Percentiles rank a stretch among this genome's conserved stretches.
These are phyloP conservation scores for Diospyros lotus DNA, from an alignment of 148 eudicot genomes.

Conservation along the genomic window DNA sequence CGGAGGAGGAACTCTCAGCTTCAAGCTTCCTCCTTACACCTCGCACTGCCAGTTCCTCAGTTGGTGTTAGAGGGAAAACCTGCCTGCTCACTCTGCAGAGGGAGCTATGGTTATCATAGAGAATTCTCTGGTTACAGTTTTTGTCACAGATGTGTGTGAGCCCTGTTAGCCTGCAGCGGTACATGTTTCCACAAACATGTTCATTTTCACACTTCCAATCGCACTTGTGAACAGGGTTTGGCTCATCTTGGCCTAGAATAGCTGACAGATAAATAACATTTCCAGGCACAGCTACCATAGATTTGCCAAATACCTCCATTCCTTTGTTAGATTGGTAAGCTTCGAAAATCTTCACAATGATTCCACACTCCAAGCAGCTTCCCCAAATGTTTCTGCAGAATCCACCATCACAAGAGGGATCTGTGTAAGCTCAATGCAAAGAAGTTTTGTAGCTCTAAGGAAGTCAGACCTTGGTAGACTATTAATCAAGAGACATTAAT, in stretches of 20 bases:
- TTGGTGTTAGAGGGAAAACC: slow-evolving; percentile 68
- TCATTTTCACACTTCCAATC: slow-evolving; percentile 92
- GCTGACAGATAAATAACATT: slow-evolving; percentile 84
- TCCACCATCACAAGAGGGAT: slow-evolving; percentile 43
- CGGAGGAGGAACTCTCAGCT: slow-evolving; percentile 48
- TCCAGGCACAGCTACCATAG: slow-evolving; percentile 57
- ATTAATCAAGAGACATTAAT: background rate
- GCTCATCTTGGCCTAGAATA: slow-evolving; percentile 82
- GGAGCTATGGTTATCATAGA: slow-evolving; percentile 82
- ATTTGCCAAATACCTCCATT: slow-evolving; percentile 74
- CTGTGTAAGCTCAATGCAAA: slow-evolving; percentile 22
- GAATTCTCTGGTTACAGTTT: slow-evolving; percentile 94
- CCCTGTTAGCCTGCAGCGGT: slow-evolving; percentile 87
- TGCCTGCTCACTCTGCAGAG: slow-evolving; percentile 91
- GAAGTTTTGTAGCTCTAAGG: background rate
- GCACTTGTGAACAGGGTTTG: slow-evolving; percentile 80
- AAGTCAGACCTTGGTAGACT: background rate
- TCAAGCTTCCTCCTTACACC: slow-evolving; percentile 94
- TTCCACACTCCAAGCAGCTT: slow-evolving; percentile 17
- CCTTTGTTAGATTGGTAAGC: slow-evolving; percentile 18
- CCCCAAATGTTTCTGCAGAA: slow-evolving; percentile 44
- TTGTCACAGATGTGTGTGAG: slow-evolving; percentile 91
- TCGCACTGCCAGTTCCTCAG: slow-evolving; percentile 85
- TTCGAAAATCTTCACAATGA: slow-evolving; percentile 5
- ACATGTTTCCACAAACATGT: slow-evolving; percentile 87